A percentile compares a stretch with the other conserved stretches of the same genome.
These are phyloP conservation scores for Jamesozyma rosinii DNA, from an alignment of 805 yeast species.

Conservation along the genomic window DNA sequence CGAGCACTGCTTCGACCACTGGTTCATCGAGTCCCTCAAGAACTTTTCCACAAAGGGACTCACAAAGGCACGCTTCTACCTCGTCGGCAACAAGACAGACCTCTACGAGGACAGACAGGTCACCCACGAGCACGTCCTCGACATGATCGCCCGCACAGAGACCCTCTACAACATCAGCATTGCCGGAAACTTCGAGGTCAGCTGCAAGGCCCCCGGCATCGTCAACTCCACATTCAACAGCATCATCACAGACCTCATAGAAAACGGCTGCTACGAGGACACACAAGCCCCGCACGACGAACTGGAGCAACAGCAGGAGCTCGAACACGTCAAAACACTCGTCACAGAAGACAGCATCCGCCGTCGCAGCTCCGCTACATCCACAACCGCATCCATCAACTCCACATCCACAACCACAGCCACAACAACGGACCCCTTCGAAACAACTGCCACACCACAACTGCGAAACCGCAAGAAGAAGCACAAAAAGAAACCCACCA, in stretches of 20 bases:
- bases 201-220: constrained; percentile 33
- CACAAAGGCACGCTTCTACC: constrained; percentile 31
- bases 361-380: no score
- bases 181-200: constrained; percentile 39
- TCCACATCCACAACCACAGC: no score
- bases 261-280: constrained; percentile 32
- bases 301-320: background rate
- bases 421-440: no score
- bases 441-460: background rate
- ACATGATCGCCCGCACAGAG: constrained; percentile 27
- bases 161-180: constrained; percentile 28
- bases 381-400: no score
- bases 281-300: background rate
- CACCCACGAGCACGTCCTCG: constrained; percentile 32
- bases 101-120: constrained; percentile 31
- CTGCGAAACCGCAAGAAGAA: background rate
- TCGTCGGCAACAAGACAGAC: constrained; percentile 41
- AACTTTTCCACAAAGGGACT: constrained; percentile 24
- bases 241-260: constrained; percentile 35
- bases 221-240: constrained; percentile 34
- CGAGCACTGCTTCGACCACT: constrained; percentile 31
- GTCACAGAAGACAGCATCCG: no score
- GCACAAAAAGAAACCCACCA: background rate
- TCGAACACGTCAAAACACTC: no score
- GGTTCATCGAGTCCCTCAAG: constrained; percentile 37